Conservation (phyloP, 371 early-diverging fungal genomes). For the Saksenaea oblongispora region DNA sequence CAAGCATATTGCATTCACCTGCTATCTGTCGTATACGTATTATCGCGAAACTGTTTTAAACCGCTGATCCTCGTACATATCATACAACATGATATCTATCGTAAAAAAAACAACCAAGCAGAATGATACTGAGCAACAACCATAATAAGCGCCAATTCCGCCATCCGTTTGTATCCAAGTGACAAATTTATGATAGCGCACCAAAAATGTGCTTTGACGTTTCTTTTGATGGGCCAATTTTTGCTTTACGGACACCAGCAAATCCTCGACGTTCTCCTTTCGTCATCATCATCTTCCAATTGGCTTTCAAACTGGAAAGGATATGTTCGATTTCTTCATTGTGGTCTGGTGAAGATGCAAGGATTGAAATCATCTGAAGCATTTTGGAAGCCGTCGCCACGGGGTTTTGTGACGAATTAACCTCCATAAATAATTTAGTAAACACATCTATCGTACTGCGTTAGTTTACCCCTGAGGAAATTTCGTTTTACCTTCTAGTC, state of each 20-base stretch:
- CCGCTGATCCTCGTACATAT: too few relatives aligned
- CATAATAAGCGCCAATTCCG: too few relatives aligned
- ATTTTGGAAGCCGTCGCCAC: conserved; percentile 73
- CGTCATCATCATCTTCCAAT: conserved; percentile 67
- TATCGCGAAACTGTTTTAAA: too few relatives aligned
- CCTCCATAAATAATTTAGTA: conserved; percentile 66
- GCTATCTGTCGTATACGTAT: too few relatives aligned
- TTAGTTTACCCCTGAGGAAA: neutral
- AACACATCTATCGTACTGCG: conserved; percentile 55
- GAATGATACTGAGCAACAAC: too few relatives aligned
- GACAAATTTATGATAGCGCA: conserved; percentile 8
- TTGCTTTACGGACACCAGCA: conserved; percentile 49
- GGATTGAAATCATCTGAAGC: conserved; percentile 77
- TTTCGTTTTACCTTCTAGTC: conserved; percentile 62
- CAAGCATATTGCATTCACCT: too few relatives aligned
- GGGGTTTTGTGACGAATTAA: conserved; percentile 69
- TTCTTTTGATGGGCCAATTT: conserved; percentile 8
- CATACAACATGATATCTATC: too few relatives aligned
- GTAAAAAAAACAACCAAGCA: too few relatives aligned
- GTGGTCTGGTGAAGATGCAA: conserved; percentile 60
- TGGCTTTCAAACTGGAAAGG: conserved; percentile 54
- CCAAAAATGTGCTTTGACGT: conserved; percentile 19
- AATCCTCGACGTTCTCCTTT: conserved; percentile 64
- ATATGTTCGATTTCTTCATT: conserved; percentile 61
- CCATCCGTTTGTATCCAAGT: neutral